phyloP scores from a whole-genome alignment of 345 rosid species.

The Raphanus sativus region DNA sequence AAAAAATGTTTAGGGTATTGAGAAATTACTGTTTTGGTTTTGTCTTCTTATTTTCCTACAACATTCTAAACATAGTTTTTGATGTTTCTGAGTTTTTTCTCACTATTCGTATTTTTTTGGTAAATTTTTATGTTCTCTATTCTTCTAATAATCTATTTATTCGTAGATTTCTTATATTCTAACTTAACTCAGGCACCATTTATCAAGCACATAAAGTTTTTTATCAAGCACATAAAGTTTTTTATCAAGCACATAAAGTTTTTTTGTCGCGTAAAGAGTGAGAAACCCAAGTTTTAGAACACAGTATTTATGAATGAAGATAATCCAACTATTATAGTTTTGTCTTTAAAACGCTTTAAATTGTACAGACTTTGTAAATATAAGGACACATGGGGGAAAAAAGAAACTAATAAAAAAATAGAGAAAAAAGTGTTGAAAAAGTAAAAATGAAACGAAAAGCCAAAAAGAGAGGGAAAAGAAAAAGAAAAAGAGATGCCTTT shows the following conservation, averaged over 20 bases:
- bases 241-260: no score
- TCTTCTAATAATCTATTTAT: no score
- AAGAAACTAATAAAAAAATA: no score
- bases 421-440: background rate
- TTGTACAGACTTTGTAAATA: background rate
- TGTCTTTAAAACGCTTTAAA: background rate
- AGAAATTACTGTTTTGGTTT: background rate
- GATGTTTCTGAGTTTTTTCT: background rate
- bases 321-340: background rate
- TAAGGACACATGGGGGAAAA: no score
- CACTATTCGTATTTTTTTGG: background rate
- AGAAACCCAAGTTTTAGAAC: no score
- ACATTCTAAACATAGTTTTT: background rate
- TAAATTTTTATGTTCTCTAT: no score
- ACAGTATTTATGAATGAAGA: background rate
- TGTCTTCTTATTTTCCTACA: background rate
- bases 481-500: slow-evolving; percentile 17
- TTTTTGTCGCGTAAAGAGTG: no score
- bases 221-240: no score
- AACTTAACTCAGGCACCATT: no score
- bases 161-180: no score
- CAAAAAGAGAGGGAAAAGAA: slow-evolving; percentile 12
- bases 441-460: slow-evolving; percentile 3
- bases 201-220: no score
- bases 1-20: background rate